These are phyloP conservation scores for Peribolospora kevripleyi DNA, from an alignment of 768 basidiomycete species.

Conservation along the genomic window DNA sequence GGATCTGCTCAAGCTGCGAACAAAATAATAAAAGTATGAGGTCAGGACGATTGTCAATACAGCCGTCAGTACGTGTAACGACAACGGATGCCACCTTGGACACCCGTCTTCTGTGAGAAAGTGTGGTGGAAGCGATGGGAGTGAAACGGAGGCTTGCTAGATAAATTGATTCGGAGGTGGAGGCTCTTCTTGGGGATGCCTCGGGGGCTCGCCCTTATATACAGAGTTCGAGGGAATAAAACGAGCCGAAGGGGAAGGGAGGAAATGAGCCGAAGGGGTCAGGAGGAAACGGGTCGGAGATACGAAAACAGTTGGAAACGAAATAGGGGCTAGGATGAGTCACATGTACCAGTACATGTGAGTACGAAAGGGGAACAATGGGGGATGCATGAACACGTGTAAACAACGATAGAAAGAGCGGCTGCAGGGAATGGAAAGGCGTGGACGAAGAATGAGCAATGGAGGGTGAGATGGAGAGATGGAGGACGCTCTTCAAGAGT, in stretches of 20 bases:
- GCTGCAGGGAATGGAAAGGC: neutral
- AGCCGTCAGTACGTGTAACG: no score
- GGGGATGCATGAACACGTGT: neutral
- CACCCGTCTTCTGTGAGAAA: no score
- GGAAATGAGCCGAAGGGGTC: neutral
- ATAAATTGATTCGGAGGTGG: no score
- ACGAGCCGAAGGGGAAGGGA: neutral
- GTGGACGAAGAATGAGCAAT: neutral
- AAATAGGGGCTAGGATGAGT: neutral
- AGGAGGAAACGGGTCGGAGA: neutral
- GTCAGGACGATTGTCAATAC: no score
- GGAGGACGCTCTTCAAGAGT: no score
- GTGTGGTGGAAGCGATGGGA: no score
- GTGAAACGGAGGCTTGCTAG: no score
- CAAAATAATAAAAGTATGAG: no score
- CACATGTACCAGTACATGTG: neutral
- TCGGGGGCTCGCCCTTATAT: no score
- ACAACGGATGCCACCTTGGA: no score
- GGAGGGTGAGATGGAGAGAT: neutral
- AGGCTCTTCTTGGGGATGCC: no score
- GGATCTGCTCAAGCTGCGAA: no score
- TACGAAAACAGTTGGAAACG: neutral
- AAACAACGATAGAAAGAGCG: neutral
- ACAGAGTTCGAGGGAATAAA: slow-evolving; percentile 10
- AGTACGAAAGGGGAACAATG: neutral